phyloP scores from a whole-genome alignment of 169 alveolate genomes.

The Plasmodium blacklocki region DNA sequence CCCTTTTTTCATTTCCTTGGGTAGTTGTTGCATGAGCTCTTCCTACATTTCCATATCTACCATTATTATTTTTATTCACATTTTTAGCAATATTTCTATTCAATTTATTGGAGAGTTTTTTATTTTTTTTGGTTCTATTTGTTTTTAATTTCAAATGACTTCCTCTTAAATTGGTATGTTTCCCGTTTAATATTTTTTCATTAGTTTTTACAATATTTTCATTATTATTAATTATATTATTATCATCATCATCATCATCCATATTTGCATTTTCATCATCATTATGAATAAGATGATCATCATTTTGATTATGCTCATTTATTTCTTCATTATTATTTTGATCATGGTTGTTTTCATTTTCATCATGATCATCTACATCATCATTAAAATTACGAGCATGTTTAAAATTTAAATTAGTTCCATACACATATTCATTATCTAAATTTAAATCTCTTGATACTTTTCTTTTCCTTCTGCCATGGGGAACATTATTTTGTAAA shows the following conservation, averaged over 20 bases:
- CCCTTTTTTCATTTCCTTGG: constrained; percentile 20
- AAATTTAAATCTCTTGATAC: constrained; percentile 2
- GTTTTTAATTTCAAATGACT: constrained; percentile 11
- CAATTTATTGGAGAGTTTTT: constrained; percentile 9
- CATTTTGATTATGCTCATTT: not conserved
- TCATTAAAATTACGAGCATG: not conserved
- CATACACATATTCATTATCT: constrained; percentile 15
- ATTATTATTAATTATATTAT: not conserved
- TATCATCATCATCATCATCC: not conserved
- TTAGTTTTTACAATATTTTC: constrained; percentile 8
- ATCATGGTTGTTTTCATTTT: not conserved
- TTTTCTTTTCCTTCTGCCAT: constrained; percentile 37
- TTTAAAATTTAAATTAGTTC: not conserved
- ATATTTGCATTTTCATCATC: not conserved
- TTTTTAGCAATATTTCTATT: constrained; percentile 16
- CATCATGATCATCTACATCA: not conserved
- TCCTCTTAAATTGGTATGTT: not conserved
- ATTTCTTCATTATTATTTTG: constrained; percentile 2
- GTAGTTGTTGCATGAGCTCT: constrained; percentile 1
- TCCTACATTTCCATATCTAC: constrained; percentile 9
- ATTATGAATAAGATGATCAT: not conserved
- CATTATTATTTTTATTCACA: constrained; percentile 24
- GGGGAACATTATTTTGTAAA: constrained; percentile 3
- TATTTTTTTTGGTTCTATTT: constrained; percentile 13
- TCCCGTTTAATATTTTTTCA: constrained; percentile 9